Evolutionary conservation across 371 early-diverging fungal species (phyloP).

Genomic region (Mortierella sp.): DNA sequence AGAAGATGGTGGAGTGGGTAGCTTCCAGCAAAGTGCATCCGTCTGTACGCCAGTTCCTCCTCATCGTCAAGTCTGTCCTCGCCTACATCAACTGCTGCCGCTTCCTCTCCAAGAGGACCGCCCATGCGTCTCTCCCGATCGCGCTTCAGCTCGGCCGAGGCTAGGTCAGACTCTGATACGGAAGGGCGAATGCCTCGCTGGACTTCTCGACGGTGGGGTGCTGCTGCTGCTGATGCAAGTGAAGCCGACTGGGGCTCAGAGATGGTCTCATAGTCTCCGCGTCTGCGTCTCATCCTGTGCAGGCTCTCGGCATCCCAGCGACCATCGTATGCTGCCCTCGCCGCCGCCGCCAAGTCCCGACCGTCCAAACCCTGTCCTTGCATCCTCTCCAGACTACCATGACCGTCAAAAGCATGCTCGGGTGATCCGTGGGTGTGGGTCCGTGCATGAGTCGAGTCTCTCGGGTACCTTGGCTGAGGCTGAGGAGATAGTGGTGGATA

Average conservation of each 20-base stretch:
- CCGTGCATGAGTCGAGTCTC: slow-evolving; percentile 6
- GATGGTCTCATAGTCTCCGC: not conserved
- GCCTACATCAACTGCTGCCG: slow-evolving; percentile 14
- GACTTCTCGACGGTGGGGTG: slow-evolving; percentile 17
- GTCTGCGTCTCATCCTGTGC: not conserved
- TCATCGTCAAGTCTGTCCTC: slow-evolving; percentile 24
- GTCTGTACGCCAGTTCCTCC: slow-evolving; percentile 4
- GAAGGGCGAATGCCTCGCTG: slow-evolving; percentile 26
- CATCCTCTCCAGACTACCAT: slow-evolving; percentile 9
- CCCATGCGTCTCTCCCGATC: not conserved
- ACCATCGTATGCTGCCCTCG: slow-evolving; percentile 3
- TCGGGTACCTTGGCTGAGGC: slow-evolving; percentile 6
- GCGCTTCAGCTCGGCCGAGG: slow-evolving; percentile 10
- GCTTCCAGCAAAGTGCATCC: not conserved
- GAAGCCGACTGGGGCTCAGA: not conserved
- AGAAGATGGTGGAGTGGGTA: slow-evolving; percentile 1
- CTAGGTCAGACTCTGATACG: slow-evolving; percentile 36
- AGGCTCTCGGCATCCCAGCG: not conserved
- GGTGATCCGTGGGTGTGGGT: not conserved
- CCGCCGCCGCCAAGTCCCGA: not conserved
- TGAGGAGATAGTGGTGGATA: not conserved
- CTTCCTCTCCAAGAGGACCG: slow-evolving; percentile 10
- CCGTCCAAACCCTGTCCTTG: slow-evolving; percentile 2
- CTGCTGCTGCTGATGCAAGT: not conserved
- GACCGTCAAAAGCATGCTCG: slow-evolving; percentile 7